Conservation (phyloP, 148 eudicot genomes). For the Fagopyrum homotropicum region DNA sequence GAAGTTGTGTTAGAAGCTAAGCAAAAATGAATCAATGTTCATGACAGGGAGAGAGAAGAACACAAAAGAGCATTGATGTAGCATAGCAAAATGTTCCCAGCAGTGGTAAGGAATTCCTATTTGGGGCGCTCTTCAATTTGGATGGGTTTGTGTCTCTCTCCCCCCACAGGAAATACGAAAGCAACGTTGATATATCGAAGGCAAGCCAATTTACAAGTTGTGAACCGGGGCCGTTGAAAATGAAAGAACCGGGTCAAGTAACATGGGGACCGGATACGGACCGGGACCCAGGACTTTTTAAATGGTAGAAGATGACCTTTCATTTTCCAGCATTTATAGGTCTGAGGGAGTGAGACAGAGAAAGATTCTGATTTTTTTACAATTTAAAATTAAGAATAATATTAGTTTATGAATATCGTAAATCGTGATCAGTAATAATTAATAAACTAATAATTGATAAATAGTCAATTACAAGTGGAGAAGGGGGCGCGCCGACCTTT, state of each 20-base stretch:
- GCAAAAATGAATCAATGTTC: not conserved
- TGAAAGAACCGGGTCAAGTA: conserved; percentile 7
- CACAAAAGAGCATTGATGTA: not conserved
- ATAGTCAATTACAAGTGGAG: not conserved
- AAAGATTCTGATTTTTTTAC: not conserved
- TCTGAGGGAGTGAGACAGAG: conserved; percentile 1
- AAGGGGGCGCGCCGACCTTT: not conserved
- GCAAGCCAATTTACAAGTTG: conserved; percentile 3
- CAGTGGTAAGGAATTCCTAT: not conserved
- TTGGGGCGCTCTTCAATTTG: not conserved
- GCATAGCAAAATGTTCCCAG: not conserved
- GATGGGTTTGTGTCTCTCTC: conserved; percentile 1
- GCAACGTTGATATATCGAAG: conserved; percentile 23
- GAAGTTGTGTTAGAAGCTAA: not conserved
- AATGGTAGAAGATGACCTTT: conserved; percentile 32
- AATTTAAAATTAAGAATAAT: not conserved
- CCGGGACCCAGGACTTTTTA: conserved; percentile 15
- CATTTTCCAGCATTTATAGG: conserved; percentile 41
- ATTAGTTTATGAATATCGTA: conserved; percentile 3
- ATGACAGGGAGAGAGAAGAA: not conserved
- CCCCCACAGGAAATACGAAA: conserved; percentile 19
- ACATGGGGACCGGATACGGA: conserved; percentile 30
- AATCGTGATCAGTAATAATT: not conserved
- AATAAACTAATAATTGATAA: not conserved
- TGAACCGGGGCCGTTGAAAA: conserved; percentile 11